Conservation (phyloP, 164 flowering plant genomes). For the Aristolochia fimbriata region DNA sequence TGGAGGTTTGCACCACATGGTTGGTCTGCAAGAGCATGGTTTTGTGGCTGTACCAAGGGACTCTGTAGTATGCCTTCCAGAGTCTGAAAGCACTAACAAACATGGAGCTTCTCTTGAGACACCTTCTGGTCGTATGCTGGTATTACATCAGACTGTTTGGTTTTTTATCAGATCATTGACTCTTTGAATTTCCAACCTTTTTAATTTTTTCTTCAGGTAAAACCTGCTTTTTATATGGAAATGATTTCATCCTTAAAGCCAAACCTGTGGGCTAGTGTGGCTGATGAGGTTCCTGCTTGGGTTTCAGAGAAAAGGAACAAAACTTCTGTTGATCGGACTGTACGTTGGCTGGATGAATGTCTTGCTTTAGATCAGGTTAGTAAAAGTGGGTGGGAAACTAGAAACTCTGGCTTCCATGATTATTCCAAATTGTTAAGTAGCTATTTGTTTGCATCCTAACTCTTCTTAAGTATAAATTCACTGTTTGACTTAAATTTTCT, state of each 20-base stretch:
- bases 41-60: constrained; percentile 69
- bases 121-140: constrained; percentile 64
- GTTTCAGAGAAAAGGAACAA: constrained; percentile 66
- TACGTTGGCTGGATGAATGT: constrained; percentile 90
- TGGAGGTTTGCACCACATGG: constrained; percentile 67
- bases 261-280: constrained; percentile 61
- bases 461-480: too few species aligned
- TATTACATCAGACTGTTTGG: constrained; percentile 8
- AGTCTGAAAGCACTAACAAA: constrained; percentile 36
- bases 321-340: constrained; percentile 72
- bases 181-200: neutral
- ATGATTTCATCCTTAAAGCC: constrained; percentile 68
- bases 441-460: neutral
- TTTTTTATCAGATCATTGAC: neutral
- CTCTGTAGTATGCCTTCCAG: constrained; percentile 60
- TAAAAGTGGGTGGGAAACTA: neutral
- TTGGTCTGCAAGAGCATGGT: constrained; percentile 51
- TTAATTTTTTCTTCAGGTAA: constrained; percentile 31
- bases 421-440: too few species aligned
- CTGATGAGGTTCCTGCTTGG: constrained; percentile 90
- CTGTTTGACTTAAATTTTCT: neutral
- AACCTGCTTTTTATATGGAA: constrained; percentile 61
- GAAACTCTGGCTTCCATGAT: too few species aligned
- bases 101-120: constrained; percentile 81
- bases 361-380: constrained; percentile 35